Evolutionary conservation across 1,284 basidiomycete species (phyloP).

Genomic region (Pseudozyma thailandica): DNA sequence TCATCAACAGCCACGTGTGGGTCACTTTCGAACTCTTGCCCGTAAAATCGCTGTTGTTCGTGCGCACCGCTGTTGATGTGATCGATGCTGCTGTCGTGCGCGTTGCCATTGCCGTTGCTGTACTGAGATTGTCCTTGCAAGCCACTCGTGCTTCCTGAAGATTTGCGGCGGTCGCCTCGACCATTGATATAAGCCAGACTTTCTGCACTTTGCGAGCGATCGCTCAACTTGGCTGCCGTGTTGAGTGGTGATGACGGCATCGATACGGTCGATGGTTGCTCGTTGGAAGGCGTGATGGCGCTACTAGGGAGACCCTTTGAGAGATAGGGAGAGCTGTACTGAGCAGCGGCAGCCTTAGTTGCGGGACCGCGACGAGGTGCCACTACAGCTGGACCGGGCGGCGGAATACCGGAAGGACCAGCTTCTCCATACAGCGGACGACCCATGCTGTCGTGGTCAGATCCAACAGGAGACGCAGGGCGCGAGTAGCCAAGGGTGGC

Average conservation of each 20-base stretch:
- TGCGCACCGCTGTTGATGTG: conserved; percentile 2
- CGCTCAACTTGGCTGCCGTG: conserved; percentile 27
- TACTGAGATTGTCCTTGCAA: conserved; percentile 8
- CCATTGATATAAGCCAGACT: conserved; percentile 46
- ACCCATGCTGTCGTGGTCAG: conserved; percentile 37
- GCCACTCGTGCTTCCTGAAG: conserved; percentile 13
- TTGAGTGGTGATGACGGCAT: conserved; percentile 41
- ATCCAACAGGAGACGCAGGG: conserved; percentile 50
- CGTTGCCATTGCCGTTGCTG: conserved; percentile 18
- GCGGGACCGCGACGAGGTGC: conserved; percentile 37
- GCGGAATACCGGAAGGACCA: conserved; percentile 42
- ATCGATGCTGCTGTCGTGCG: conserved; percentile 15
- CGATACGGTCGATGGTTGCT: conserved; percentile 20
- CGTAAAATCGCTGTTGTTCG: conserved; percentile 32
- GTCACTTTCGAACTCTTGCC: conserved; percentile 26
- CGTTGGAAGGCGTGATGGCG: conserved; percentile 20
- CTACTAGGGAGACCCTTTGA: conserved; percentile 7
- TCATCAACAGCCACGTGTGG: conserved; percentile 39
- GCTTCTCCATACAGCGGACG: conserved; percentile 41
- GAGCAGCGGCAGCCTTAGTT: conserved; percentile 34
- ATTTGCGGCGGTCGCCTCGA: conserved; percentile 29
- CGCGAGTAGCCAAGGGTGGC: conserved; percentile 61
- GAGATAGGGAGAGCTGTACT: conserved; percentile 48
- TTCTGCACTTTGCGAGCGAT: conserved; percentile 57
- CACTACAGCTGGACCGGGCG: conserved; percentile 43